Base-by-base conservation (phyloP, 2,329 filamentous ascomycete species). In the Microsporum audouinii region DNA sequence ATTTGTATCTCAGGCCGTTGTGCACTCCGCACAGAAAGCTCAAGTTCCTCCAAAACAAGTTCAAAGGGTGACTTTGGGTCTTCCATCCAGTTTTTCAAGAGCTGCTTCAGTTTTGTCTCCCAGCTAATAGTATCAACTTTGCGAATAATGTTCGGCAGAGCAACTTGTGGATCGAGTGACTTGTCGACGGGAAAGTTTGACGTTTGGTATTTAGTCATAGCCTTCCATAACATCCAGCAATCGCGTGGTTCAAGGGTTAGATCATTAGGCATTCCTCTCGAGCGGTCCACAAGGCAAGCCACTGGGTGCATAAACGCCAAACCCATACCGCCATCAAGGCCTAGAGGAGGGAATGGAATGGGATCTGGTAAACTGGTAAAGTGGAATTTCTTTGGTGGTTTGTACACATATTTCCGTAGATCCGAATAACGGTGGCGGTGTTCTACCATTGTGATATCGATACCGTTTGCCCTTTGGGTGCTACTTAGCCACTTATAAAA, bases 371-470 rank as follows among this genome's bases (percentile, higher is more conserved):
- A 71, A 0, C 82, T 83, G 8, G 77, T 68, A 66, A 88, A 87
- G 0, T 69, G 61, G 57, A 80, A 80, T 1, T 66, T 61, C 43
- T 72, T 68, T 0, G 79, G 79, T 1, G 84, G 79, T 0, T 77
- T 71, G 70, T 88, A 90, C 39, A 84, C 71, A 66, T 88, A 91
- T 67, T 90, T 90, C n/a, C 88, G 79, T 1, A 92, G 75, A 69
- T 92, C 88, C 0, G 87, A 91, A 71, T 91, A 91, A 56, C 88
- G 79, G 39, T 85, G 80, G 0, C 77, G 76, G 67, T 91, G 87
- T 49, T 84, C 76, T 10, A 91, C 82, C 80, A 88, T 88, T 27
- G 80, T 82, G 12, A 91, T 69, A 0, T 86, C 78, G 45, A 81
- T 80, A 0, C 86, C 85, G 62, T 84, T 84, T 1, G 79, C 77